Evolutionary conservation across 192 early-diverging fungal genomes (phyloP).

Genomic region (Backusella westeae): DNA sequence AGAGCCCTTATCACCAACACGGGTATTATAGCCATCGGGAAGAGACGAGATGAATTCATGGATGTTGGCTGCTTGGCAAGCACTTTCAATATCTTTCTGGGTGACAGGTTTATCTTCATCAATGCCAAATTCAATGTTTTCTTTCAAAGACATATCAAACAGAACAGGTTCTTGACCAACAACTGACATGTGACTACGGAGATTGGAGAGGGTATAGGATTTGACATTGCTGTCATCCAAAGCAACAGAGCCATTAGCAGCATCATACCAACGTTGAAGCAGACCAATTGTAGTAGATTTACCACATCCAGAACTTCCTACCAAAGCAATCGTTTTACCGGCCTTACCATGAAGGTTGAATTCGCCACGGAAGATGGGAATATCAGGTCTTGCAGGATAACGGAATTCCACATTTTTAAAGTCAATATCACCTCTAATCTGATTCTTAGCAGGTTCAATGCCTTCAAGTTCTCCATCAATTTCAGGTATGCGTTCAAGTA

Average conservation of each 20-base stretch:
- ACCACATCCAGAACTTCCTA: conserved; percentile 85
- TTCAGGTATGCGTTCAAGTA: conserved; percentile 66
- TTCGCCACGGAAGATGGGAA: conserved; percentile 42
- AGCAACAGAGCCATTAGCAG: conserved; percentile 49
- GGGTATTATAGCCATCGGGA: conserved; percentile 64
- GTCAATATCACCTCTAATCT: conserved; percentile 35
- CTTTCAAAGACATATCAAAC: conserved; percentile 82
- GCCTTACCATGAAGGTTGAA: conserved; percentile 51
- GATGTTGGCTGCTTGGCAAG: conserved; percentile 58
- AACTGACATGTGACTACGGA: conserved; percentile 77
- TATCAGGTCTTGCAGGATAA: conserved; percentile 64
- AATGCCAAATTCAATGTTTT: conserved; percentile 84
- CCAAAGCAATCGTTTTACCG: conserved; percentile 81
- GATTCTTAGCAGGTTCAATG: conserved; percentile 25
- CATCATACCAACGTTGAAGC: conserved; percentile 83
- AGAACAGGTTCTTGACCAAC: conserved; percentile 93
- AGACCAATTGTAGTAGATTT: conserved; percentile 69
- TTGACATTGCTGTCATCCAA: conserved; percentile 62
- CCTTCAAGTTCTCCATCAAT: conserved; percentile 63
- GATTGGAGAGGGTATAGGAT: conserved; percentile 59
- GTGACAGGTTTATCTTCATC: conserved; percentile 40
- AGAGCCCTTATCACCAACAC: conserved; percentile 66
- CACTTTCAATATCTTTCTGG: conserved; percentile 55
- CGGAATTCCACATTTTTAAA: conserved; percentile 53
- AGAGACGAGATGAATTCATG: conserved; percentile 55